Base-by-base conservation (phyloP, 768 basidiomycete species). In the Xanthoconium purpureum region DNA sequence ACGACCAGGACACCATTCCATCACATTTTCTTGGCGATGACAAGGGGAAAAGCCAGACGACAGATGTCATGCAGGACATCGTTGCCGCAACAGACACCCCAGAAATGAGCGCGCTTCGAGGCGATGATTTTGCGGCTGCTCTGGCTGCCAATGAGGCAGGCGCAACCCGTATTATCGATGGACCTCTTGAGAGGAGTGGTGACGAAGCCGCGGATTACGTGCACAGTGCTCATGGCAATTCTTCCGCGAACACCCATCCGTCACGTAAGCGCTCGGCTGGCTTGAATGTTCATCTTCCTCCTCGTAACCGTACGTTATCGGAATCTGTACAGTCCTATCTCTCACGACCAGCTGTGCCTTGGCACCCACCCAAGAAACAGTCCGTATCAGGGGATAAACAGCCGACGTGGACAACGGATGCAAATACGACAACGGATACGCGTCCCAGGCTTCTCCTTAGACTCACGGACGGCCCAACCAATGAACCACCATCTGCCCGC, bases 291-390 rank as follows among this genome's bases (percentile, higher is more conserved):
- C 24, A 38, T n/a, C 29, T 43, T 20, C 60, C 60, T 47, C 69
- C 70, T 40, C 77, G 77, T 54, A 70, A 75, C 57, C 75, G 73
- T 58, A 78, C 70, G 59, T 71, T 83, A 35, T 69, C 73, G 42
- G 76, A 80, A 52, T 77, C 80, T 14, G 74, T 84, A 5, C 78
- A 77, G 39, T 77, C 78, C 2, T 75, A 83, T 64, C 76, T 84
- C 47, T 59, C 61, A 12, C 54, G 49, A 7, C 54, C 63, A 8
- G 33, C 43, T 40, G 28, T 32, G 17, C 48, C 42, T 18, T 57
- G 57, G 52, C 54, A 44, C 40, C 37, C 43, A 33, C 24, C 47
- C 15, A 47, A 43, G 30, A 52, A 36, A 12, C 5, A 5, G 28
- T 20, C 30, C 3, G 17, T 12, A 35, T 33, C 24, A n/a, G 9